Base-by-base conservation (phyloP, 345 rosid species). In the Salix brachista region DNA sequence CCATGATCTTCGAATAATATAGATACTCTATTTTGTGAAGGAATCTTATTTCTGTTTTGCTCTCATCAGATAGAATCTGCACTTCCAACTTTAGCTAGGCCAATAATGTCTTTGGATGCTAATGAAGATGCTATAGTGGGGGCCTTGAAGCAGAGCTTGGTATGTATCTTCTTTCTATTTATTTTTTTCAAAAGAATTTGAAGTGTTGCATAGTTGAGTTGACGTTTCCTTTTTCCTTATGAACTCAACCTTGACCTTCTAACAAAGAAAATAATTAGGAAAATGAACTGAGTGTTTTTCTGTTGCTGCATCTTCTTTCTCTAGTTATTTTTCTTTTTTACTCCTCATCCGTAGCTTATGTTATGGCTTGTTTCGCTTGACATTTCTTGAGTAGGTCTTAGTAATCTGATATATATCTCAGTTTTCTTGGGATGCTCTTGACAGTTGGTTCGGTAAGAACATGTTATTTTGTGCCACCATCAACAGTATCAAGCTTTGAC, bases 21-120 rank as follows among this genome's bases (percentile, higher is more conserved):
- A 44, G 14, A 56, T 77, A 17, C 16, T 62, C 52, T 48, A 64
- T 58, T 85, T 26, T 39, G 37, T 19, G 25, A 39, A 62, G 64
- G 74, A 52, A 77, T 69, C 10, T 6, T 64, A 66, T 79, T 5
- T 77, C 54, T 73, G 56, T 81, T 81, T 77, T 67, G 44, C 39
- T 58, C 46, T 83, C 67, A 81, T 81, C 90, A 96, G 98, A 96
- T 96, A 75, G 98, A 93, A 84, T 87, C 95, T 58, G 97, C 94
- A 42, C 85, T 96, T 87, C 97, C 98, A 77, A 87, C 91, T 85
- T 83, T 96, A 70, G 85, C 98, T 26, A 87, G 87, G 80, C 99
- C 99, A n/a, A 93, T 96, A 28, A 91, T 96, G 98, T 92, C 99
- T 67, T 85, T 96, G 87, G 97, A 96, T 76, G 98, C 98, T 28